Evolutionary conservation across 192 early-diverging fungal species (phyloP).

Genomic region (Gonapodya prolifera): DNA sequence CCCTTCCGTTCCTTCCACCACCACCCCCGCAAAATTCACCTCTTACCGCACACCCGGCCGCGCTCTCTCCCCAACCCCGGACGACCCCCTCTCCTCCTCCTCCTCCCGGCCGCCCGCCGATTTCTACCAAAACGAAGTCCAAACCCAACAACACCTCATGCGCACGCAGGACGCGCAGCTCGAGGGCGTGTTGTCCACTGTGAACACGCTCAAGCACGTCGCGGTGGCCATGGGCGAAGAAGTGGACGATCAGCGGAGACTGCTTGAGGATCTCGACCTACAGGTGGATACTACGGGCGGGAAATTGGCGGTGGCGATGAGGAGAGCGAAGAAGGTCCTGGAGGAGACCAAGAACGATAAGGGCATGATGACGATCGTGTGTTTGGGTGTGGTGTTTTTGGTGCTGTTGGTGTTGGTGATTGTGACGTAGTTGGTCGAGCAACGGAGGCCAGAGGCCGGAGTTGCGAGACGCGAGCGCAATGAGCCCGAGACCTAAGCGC

Average conservation of each 20-base stretch:
- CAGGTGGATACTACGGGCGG: slow-evolving; percentile 33
- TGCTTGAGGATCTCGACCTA: slow-evolving; percentile 33
- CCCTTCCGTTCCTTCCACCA: background rate
- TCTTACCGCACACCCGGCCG: background rate
- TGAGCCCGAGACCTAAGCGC: too few species aligned
- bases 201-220: slow-evolving; percentile 30
- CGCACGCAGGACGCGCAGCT: slow-evolving; percentile 35
- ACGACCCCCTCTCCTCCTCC: too few species aligned
- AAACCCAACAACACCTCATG: slow-evolving; percentile 32
- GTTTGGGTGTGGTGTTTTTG: slow-evolving; percentile 28
- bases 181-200: slow-evolving; percentile 28
- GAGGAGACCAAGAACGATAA: slow-evolving; percentile 25
- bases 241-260: slow-evolving; percentile 39
- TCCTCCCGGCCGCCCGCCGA: background rate
- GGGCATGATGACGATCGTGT: slow-evolving; percentile 31
- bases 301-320: slow-evolving; percentile 31
- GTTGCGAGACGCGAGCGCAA: too few species aligned
- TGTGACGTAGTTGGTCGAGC: background rate
- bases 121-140: slow-evolving; percentile 28
- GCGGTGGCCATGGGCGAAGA: slow-evolving; percentile 37
- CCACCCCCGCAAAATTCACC: background rate
- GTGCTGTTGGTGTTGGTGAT: slow-evolving; percentile 24
- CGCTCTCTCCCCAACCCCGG: background rate
- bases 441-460: too few species aligned
- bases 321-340: slow-evolving; percentile 32